Evolutionary conservation across 31 red algal genomes (phyloP), one percentile per base, ranked within the genome.

Genomic region (Porphyra umbilicalis): DNA sequence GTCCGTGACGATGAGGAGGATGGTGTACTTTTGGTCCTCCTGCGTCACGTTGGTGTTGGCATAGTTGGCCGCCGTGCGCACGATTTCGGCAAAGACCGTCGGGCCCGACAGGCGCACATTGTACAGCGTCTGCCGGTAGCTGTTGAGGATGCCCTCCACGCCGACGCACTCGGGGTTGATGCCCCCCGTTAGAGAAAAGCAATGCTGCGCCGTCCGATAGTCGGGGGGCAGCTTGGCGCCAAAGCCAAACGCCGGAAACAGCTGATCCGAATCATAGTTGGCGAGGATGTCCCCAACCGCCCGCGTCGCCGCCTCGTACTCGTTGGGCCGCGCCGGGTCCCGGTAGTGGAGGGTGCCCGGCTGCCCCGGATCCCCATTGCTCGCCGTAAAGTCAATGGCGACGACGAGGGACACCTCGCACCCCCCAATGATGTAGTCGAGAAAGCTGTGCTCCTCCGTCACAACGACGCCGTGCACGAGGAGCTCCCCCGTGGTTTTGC

Each of bases 351-450:
- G 75, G 2, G 93, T 83, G n/a, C 88, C 85, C 29, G 81, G 89
- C 33, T 91, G 85, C 30, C 46, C 76, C 2, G 94, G 94, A 80
- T 92, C 91, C 15, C 94, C 94, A 57, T 96, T 96, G 75, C 85
- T 88, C 18, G 90, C 82, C 29, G 94, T 96, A 39, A 96, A 92
- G 75, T 96, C 94, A 35, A 96, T 90, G 4, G 83, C 94, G 30
- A 96, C 81, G 18, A 92, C 82, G 34, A 96, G 38, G 33, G 79
- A 86, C 57, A 95, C 84, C 79, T 95, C 88, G 79, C 88, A 91
- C n/a, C 93, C 93, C 33, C 93, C 93, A 75, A 91, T 85, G 36
- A 95, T 84, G 77, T 90, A 95, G 78, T 95, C 92, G 18, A 90
- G 82, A 39, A 89, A 94, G 3, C 79, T 91, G 14, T 40, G 39